phyloP scores from a whole-genome alignment of 2,329 filamentous ascomycete species.

The Rutstroemia sydowiana region DNA sequence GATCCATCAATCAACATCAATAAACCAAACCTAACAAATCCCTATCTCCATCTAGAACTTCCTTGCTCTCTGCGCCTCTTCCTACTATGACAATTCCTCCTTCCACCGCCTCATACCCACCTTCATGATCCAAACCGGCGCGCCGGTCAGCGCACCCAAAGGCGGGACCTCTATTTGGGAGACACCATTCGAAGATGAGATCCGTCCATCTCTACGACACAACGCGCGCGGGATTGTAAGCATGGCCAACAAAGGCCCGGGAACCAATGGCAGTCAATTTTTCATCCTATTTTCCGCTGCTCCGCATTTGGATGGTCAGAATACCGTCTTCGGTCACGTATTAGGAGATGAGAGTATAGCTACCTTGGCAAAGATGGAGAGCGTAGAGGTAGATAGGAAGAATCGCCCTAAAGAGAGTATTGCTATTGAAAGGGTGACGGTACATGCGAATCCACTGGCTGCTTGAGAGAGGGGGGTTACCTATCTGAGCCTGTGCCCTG shows the following conservation, averaged over 20 bases:
- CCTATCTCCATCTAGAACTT: too few relatives aligned
- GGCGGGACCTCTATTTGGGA: conserved; percentile 68
- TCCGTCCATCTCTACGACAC: conserved; percentile 62
- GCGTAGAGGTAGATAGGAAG: conserved; percentile 69
- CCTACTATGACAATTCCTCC: conserved; percentile 66
- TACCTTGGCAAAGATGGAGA: conserved; percentile 66
- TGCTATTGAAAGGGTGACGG: conserved; percentile 59
- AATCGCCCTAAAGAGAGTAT: conserved; percentile 61
- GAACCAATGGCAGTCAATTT: conserved; percentile 73
- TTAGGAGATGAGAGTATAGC: conserved; percentile 56
- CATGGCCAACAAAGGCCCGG: conserved; percentile 72
- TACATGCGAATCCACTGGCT: conserved; percentile 76
- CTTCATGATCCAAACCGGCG: conserved; percentile 77
- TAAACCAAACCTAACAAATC: conserved; percentile 15
- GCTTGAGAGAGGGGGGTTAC: conserved; percentile 34
- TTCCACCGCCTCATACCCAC: conserved; percentile 74
- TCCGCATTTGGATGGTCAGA: conserved; percentile 74
- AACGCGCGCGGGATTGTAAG: conserved; percentile 62
- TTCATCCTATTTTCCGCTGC: conserved; percentile 73
- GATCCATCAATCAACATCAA: too few relatives aligned
- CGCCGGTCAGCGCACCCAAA: conserved; percentile 55
- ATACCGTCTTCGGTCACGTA: conserved; percentile 75
- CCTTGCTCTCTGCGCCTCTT: conserved; percentile 74
- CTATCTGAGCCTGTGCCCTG: too few relatives aligned
- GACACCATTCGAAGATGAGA: conserved; percentile 71